A percentile compares a stretch with the other conserved stretches of the same genome.
Evolutionary conservation across 1,284 basidiomycete genomes (phyloP).

Genomic region (Pholiota adiposa): DNA sequence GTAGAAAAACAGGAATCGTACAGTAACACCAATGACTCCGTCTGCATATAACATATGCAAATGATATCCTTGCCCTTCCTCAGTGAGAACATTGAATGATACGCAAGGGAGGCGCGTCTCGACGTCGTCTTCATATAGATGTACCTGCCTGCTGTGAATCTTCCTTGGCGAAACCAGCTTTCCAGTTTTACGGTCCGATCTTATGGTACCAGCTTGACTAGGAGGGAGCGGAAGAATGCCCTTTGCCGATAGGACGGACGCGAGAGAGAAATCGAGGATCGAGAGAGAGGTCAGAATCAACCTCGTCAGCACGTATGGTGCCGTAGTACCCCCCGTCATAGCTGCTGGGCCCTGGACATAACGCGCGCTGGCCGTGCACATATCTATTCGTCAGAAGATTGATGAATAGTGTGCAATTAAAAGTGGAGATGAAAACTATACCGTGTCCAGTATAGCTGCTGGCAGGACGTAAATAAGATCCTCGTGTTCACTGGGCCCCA

Average conservation of each 20-base stretch:
- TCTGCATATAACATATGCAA: neutral
- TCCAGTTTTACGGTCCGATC: too few relatives aligned
- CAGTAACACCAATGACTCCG: neutral
- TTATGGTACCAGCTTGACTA: too few relatives aligned
- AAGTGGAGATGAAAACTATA: too few relatives aligned
- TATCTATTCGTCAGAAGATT: too few relatives aligned
- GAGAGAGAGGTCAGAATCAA: too few relatives aligned
- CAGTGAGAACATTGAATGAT: neutral
- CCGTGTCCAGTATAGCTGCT: too few relatives aligned
- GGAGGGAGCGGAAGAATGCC: neutral
- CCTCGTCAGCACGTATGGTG: too few relatives aligned
- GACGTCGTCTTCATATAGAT: neutral
- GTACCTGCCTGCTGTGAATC: neutral
- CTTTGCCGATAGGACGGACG: neutral
- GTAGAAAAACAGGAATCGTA: neutral
- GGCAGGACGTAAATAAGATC: too few relatives aligned
- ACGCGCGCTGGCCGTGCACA: neutral
- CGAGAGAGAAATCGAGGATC: neutral
- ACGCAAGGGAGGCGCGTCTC: neutral
- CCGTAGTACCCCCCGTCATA: neutral
- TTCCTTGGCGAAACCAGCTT: neutral
- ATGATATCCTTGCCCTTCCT: too few relatives aligned
- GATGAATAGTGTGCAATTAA: too few relatives aligned
- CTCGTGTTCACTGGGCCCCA: neutral
- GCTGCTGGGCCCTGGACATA: neutral